Conservation (phyloP, 2,329 filamentous ascomycete genomes). For the Pseudogymnoascus destructans region DNA sequence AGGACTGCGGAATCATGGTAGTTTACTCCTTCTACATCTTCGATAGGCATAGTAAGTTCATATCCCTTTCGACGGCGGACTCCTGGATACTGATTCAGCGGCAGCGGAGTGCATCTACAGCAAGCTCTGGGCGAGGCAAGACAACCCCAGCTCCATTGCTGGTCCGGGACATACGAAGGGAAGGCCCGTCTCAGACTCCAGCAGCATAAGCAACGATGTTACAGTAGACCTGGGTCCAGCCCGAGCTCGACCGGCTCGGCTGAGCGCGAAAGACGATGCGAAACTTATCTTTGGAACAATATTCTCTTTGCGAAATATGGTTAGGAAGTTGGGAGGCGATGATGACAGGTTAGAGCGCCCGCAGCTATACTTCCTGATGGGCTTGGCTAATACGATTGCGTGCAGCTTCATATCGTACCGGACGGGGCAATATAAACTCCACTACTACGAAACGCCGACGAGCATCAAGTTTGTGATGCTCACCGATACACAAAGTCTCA, state of each 20-base stretch:
- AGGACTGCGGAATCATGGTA: slow-evolving; percentile 50
- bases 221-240: slow-evolving; percentile 23
- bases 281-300: slow-evolving; percentile 96
- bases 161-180: slow-evolving; percentile 31
- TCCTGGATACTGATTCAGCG: slow-evolving; percentile 14
- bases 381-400: slow-evolving; percentile 2
- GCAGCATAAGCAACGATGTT: slow-evolving; percentile 31
- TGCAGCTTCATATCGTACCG: slow-evolving; percentile 80
- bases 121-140: slow-evolving; percentile 54
- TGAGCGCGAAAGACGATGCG: slow-evolving; percentile 61
- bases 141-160: slow-evolving; percentile 31
- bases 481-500: slow-evolving; percentile 77
- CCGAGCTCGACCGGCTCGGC: slow-evolving; percentile 22
- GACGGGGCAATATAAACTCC: slow-evolving; percentile 91
- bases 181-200: slow-evolving; percentile 36
- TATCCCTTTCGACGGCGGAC: slow-evolving; percentile 10
- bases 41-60: slow-evolving; percentile 73
- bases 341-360: slow-evolving; percentile 53
- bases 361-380: neutral
- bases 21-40: slow-evolving; percentile 99
- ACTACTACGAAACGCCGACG: slow-evolving; percentile 97
- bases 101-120: slow-evolving; percentile 95
- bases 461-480: slow-evolving; percentile 95
- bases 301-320: slow-evolving; percentile 94
- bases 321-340: slow-evolving; percentile 81